Conservation (phyloP, 805 yeast genomes). For the Schizosaccharomyces osmophilus region DNA sequence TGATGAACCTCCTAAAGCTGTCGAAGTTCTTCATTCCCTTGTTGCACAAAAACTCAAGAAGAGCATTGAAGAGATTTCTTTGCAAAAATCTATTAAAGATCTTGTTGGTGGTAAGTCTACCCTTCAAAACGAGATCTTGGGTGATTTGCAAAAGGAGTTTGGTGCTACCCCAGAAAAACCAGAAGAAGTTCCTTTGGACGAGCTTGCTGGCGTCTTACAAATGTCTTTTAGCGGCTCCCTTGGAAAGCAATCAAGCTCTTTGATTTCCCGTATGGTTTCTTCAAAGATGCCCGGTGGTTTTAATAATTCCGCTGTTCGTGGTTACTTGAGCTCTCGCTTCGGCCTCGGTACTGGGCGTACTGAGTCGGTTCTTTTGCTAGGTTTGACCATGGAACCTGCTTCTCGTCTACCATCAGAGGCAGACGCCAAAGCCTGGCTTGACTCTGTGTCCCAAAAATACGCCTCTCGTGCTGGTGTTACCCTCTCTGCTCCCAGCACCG, state of each 20-base stretch:
- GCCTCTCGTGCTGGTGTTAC: slow-evolving; percentile 65
- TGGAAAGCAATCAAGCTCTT: slow-evolving; percentile 80
- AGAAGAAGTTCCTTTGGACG: slow-evolving; percentile 89
- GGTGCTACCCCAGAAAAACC: slow-evolving; percentile 97
- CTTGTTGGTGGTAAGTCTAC: slow-evolving; percentile 97
- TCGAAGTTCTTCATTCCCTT: slow-evolving; percentile 57
- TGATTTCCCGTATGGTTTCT: slow-evolving; percentile 74
- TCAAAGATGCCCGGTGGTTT: slow-evolving; percentile 99
- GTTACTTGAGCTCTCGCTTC: slow-evolving; percentile 74
- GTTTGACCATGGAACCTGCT: slow-evolving; percentile 77
- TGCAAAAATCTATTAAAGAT: slow-evolving; percentile 85
- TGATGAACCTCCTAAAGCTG: slow-evolving; percentile 75
- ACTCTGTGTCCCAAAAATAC: slow-evolving; percentile 56
- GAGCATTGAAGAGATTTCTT: slow-evolving; percentile 58
- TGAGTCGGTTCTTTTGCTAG: slow-evolving; percentile 62
- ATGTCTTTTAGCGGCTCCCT: slow-evolving; percentile 67
- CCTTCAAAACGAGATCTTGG: slow-evolving; percentile 91
- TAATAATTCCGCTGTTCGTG: slow-evolving; percentile 73
- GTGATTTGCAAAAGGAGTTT: slow-evolving; percentile 95
- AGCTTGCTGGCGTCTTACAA: slow-evolving; percentile 86
- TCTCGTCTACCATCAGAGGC: slow-evolving; percentile 62
- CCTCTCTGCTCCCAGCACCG: slow-evolving; percentile 40
- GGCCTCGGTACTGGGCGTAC: slow-evolving; percentile 88
- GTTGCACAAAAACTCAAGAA: slow-evolving; percentile 94
- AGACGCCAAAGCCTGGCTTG: slow-evolving; percentile 80